Percentiles rank a stretch among this genome's conserved stretches.
phyloP scores from a whole-genome alignment of 345 rosid species.

The Cardamine occulta region DNA sequence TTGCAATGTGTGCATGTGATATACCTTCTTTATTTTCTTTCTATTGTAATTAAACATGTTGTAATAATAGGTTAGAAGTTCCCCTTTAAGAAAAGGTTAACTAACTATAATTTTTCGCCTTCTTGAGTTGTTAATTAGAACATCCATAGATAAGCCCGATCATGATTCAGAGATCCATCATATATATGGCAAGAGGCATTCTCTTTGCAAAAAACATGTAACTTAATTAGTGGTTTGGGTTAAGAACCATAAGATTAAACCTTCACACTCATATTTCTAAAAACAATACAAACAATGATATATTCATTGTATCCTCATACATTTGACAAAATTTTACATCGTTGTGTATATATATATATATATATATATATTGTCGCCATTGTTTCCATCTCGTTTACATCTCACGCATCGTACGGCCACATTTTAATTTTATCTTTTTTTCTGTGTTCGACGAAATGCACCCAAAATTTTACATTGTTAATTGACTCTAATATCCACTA shows the following conservation, averaged over 20 bases:
- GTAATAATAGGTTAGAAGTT: conserved; percentile 4
- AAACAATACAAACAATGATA: too few species aligned
- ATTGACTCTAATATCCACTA: conserved; percentile 12
- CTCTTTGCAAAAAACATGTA: too few species aligned
- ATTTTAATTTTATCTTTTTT: neutral
- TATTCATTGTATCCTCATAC: too few species aligned
- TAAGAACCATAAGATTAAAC: too few species aligned
- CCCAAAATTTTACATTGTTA: neutral
- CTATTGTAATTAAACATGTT: conserved; percentile 5
- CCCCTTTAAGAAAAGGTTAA: neutral
- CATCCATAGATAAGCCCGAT: conserved; percentile 1
- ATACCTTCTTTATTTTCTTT: neutral
- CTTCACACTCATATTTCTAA: too few species aligned
- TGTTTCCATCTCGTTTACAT: conserved; percentile 3
- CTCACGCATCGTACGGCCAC: neutral
- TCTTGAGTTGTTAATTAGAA: neutral
- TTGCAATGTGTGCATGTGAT: conserved; percentile 20
- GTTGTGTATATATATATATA: neutral
- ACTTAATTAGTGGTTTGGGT: too few species aligned
- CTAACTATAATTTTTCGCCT: neutral
- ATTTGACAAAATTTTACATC: neutral
- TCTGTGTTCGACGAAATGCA: neutral
- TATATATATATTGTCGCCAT: neutral
- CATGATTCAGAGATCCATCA: neutral
- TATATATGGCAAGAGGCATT: too few species aligned